phyloP scores from a whole-genome alignment of 2,329 filamentous ascomycete genomes.

The Tolypocladium endophyticum region DNA sequence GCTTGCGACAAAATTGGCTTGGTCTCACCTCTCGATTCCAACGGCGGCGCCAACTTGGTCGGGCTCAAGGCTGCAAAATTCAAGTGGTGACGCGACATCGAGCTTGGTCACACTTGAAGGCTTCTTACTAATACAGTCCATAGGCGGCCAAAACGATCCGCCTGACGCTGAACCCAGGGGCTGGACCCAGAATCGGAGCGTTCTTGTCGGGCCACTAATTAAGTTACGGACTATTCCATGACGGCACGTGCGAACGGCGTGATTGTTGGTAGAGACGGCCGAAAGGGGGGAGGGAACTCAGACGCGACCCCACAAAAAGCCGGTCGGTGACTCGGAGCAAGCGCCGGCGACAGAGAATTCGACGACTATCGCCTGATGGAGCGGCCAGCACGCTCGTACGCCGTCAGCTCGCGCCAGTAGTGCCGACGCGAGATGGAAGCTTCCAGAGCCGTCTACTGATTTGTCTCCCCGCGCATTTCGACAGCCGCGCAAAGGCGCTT shows the following conservation, averaged over 20 bases:
- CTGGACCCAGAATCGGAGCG: neutral
- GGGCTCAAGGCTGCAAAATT: no score
- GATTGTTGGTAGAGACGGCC: neutral
- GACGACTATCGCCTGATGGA: neutral
- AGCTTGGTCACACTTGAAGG: neutral
- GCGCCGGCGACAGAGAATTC: neutral
- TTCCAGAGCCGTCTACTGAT: neutral
- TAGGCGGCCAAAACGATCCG: neutral
- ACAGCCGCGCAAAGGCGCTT: neutral
- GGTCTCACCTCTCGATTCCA: neutral
- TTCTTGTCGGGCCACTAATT: neutral
- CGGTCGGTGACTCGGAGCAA: neutral
- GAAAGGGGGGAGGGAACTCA: no score
- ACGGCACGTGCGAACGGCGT: neutral
- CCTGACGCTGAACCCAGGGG: neutral
- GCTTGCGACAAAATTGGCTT: no score
- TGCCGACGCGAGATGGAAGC: neutral
- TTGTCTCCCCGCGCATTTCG: no score
- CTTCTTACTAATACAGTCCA: neutral
- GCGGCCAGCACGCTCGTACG: neutral
- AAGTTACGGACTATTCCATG: neutral
- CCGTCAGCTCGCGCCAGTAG: neutral
- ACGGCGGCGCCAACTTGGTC: neutral
- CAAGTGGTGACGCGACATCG: neutral
- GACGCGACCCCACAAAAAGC: neutral